Conservation (phyloP, 2,329 filamentous ascomycete species). For the Dryadomyces sulphureus region DNA sequence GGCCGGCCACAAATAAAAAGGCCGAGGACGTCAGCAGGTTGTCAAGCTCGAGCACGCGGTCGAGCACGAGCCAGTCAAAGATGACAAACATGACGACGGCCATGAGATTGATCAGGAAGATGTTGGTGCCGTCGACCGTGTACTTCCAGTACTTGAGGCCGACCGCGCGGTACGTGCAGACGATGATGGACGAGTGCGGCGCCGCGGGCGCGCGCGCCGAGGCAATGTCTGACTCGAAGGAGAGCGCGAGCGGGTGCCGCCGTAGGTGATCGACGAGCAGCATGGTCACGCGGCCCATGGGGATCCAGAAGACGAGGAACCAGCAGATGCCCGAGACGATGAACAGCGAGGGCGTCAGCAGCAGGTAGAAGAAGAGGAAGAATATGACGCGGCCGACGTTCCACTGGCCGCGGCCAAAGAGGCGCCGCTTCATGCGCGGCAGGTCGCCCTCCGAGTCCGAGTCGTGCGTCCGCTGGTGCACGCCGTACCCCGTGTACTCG, state of each 20-base stretch:
- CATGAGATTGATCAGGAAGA: conserved; percentile 96
- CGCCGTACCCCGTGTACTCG: conserved; percentile 1
- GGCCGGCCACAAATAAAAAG: conserved; percentile 68
- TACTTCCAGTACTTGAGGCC: conserved; percentile 98
- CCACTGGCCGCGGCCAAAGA: conserved; percentile 95
- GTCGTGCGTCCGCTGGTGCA: conserved; percentile 1
- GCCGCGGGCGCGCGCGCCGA: conserved; percentile 57
- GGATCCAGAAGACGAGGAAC: conserved; percentile 95
- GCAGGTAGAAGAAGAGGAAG: conserved; percentile 88
- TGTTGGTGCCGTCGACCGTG: conserved; percentile 94
- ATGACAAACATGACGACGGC: conserved; percentile 89
- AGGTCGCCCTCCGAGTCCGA: conserved; percentile 14
- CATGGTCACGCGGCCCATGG: conserved; percentile 91
- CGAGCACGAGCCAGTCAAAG: conserved; percentile 75
- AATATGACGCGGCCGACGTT: conserved; percentile 88
- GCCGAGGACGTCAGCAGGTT: conserved; percentile 66
- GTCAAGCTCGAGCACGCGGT: conserved; percentile 51
- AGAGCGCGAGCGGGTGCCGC: conserved; percentile 80
- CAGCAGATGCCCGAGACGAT: conserved; percentile 81
- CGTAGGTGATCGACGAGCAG: conserved; percentile 83
- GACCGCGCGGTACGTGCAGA: conserved; percentile 94
- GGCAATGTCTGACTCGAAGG: conserved; percentile 75
- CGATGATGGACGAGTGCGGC: conserved; percentile 69
- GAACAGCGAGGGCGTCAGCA: conserved; percentile 76
- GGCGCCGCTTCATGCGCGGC: conserved; percentile 54